A percentile compares a stretch with the other conserved stretches of the same genome.
Conservation (phyloP, 179 eudicot species). For the Pouteria campechiana region DNA sequence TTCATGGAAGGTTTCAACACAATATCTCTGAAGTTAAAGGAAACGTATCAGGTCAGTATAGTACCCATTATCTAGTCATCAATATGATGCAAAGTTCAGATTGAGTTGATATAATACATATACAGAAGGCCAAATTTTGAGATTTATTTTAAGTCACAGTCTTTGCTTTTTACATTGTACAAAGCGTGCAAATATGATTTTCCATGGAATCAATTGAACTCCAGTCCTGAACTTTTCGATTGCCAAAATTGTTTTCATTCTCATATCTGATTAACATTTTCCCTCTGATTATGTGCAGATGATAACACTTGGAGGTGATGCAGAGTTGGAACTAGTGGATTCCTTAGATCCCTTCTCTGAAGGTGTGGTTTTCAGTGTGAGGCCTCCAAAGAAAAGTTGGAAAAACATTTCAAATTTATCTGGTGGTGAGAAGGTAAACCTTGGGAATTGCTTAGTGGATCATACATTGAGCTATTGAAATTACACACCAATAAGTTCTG, state of each 20-base stretch:
- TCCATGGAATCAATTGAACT: too few relatives aligned
- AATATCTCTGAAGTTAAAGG: slow-evolving; percentile 88
- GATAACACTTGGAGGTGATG: slow-evolving; percentile 99
- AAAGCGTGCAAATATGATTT: too few relatives aligned
- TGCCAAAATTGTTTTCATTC: background rate
- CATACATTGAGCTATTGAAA: too few relatives aligned
- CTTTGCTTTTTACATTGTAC: too few relatives aligned
- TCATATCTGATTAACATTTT: too few relatives aligned
- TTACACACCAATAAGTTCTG: too few relatives aligned
- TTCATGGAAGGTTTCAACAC: slow-evolving; percentile 98
- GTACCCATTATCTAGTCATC: too few relatives aligned
- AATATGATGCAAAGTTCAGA: too few relatives aligned
- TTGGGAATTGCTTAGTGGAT: background rate
- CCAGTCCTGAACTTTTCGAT: background rate
- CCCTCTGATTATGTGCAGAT: slow-evolving; percentile 32
- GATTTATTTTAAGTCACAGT: too few relatives aligned
- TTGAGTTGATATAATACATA: too few relatives aligned
- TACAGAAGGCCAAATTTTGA: too few relatives aligned
- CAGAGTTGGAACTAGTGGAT: slow-evolving; percentile 92
- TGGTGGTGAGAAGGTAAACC: slow-evolving; percentile 92
- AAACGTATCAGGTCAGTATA: slow-evolving; percentile 90
- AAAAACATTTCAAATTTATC: slow-evolving; percentile 92
- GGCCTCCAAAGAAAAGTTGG: slow-evolving; percentile 99
- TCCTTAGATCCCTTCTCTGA: slow-evolving; percentile 97
- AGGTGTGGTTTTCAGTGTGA: slow-evolving; percentile 95